Base-by-base conservation (phyloP, 2,329 filamentous ascomycete genomes). In the Ilyonectria robusta region DNA sequence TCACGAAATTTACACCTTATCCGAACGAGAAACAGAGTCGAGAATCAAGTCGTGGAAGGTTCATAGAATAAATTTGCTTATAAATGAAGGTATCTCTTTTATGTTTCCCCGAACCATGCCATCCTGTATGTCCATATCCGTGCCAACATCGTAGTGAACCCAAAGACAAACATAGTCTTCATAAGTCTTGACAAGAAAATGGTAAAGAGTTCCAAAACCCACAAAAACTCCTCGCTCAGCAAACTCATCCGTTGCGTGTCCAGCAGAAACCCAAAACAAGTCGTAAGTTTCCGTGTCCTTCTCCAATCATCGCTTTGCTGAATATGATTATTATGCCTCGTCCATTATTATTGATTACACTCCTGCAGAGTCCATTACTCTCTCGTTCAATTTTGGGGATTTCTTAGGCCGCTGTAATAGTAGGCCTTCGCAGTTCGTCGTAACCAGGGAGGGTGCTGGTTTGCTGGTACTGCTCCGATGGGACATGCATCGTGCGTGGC, bases 371-470 rank as follows among this genome's bases (percentile, higher is more conserved):
- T 56, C 29, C 21, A 6, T 17, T 21, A 56, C 29, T 60, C 31
- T 58, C 13, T 15, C 15, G 23, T 8, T n/a, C 35, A 8, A 8
- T 2, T 29, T 15, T 15, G 40, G 9, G 37, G 21, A 10, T 33
- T 31, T 5, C 21, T 72, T 65, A 78, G n/a, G 67, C 70, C 50
- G 73, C 74, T 48, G 72, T 68, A 46, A 78, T 75, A 51, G 73
- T 69, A 21, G 73, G 77, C 53, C 73, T 73, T 53, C 70, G 71
- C 37, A 78, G 53, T 23, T 81, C 79, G n/a, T 81, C 74, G 62
- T 83, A 83, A 10, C 79, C 81, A 7, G 83, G 82, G 35, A 88
- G 72, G 35, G 80, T 73, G 54, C 75, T 75, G 57, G 72, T 77
- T 26, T 73, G 73, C 62, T 78, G 79, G 35, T 77, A 78, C 10